Evolutionary conservation across 352 stramenopile species (phyloP), one percentile per base, ranked within the genome.

Genomic region (Globisporangium paddicum): DNA sequence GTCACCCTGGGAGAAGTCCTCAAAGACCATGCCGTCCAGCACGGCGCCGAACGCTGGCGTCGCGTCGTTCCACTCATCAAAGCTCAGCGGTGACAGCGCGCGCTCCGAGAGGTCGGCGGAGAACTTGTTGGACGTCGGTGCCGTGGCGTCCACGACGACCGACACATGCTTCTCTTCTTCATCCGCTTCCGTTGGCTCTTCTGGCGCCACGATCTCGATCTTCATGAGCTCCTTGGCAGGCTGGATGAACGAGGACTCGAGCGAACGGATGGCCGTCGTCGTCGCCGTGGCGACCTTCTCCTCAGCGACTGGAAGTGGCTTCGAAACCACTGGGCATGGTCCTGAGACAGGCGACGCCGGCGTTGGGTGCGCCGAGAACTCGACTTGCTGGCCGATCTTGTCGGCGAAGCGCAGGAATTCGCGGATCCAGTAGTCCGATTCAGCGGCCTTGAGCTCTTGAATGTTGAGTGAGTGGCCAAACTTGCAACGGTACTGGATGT

Each of bases 401-500:
- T 72, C 70, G 49, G 76, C 77, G 59, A 93, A 90, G 58, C 74
- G 77, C 46, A 82, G 59, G 48, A 89, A 87, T 55, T 89, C 77
- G 5, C 66, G 69, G 53, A 83, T 72, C 82, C 80, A 90, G 46
- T 88, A 93, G 59, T 88, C 76, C 7, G 71, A 69, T 56, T 90
- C 80, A n/a, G 73, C 68, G 5, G 72, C 53, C 48, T 87, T 89
- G 54, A 89, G 77, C 45, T 80, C 66, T 46, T 86, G 79, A 54
- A 90, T 87, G 58, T 87, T 77, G 28, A 81, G 59, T 30, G 64
- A 66, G 59, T 75, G 71, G 8, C 77, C 75, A 37, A 86, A 77
- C 53, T 87, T 87, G 64, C 79, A 86, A 26, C 75, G 71, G 56
- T 84, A 82, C 70, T 93, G 76, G 53, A 93, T 74, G 67, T 90